Percentiles rank a stretch among this genome's conserved stretches.
These are phyloP conservation scores for Fennellomyces sp. DNA, from an alignment of 371 early-diverging fungal species.

Conservation along the genomic window DNA sequence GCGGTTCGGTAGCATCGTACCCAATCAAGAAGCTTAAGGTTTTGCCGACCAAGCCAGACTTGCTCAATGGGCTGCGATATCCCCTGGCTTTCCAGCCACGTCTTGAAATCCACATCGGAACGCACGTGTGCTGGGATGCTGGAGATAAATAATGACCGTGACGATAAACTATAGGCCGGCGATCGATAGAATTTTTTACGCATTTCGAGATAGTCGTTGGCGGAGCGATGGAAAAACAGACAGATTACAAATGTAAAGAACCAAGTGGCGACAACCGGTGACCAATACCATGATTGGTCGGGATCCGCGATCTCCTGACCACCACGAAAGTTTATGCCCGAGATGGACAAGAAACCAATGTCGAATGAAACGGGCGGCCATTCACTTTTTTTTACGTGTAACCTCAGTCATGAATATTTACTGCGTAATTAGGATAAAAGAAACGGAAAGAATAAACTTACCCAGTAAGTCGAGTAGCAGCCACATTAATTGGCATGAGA, in stretches of 20 bases:
- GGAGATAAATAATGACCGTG: slow-evolving; percentile 64
- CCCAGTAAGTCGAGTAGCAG: slow-evolving; percentile 52
- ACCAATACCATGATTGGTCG: slow-evolving; percentile 52
- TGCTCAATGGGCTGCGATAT: slow-evolving; percentile 46
- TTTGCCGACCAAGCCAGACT: slow-evolving; percentile 66
- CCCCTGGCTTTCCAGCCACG: slow-evolving; percentile 42
- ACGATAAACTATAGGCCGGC: slow-evolving; percentile 47
- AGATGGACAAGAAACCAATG: slow-evolving; percentile 38
- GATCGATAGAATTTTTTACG: slow-evolving; percentile 57
- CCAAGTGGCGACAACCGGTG: slow-evolving; percentile 62
- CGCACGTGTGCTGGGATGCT: slow-evolving; percentile 59
- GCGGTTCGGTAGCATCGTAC: slow-evolving; percentile 64
- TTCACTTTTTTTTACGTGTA: no score
- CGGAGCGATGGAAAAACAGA: slow-evolving; percentile 47
- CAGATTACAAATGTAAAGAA: slow-evolving; percentile 51
- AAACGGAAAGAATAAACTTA: slow-evolving; percentile 15
- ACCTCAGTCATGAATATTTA: no score
- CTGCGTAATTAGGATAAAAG: no score
- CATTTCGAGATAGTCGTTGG: slow-evolving; percentile 49
- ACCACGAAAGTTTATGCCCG: slow-evolving; percentile 34
- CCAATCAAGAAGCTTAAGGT: slow-evolving; percentile 61
- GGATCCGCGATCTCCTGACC: slow-evolving; percentile 24
- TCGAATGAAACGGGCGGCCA: slow-evolving; percentile 46
- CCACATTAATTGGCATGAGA: slow-evolving; percentile 66
- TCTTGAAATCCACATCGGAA: slow-evolving; percentile 40